Evolutionary conservation across 306 rosid species (phyloP), one percentile per base, ranked within the genome.

Genomic region (Ziziphus jujuba): DNA sequence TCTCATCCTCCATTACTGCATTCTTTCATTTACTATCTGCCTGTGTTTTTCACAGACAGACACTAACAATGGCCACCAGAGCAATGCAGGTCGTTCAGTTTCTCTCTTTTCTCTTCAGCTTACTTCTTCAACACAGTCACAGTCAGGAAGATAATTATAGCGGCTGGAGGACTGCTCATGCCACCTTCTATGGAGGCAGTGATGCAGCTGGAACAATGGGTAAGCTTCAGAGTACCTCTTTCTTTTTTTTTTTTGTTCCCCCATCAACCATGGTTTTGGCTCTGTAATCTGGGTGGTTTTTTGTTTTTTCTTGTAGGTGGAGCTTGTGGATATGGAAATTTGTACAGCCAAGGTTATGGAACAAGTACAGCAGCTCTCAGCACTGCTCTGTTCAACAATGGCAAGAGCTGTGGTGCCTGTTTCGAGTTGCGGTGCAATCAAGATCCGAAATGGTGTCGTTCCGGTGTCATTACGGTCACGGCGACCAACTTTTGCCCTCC

Each of bases 201-300:
- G 84, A 79, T 60, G 80, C 80, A 28, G 43, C 72, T 11, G 84
- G 84, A 55, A 79, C 84, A 8, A 79, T 79, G 84, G 84, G 80
- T 79, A 79, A 50, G 52, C 19, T 10, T 22, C 6, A 35, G 3
- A 13, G 2, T 40, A n/a, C 9, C 25, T 15, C 55, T 23, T 13
- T 56, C 1, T 10, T 23, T 25, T 13, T 11, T n/a, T n/a, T n/a
- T n/a, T n/a, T n/a, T n/a, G n/a, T n/a, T n/a, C n/a, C n/a, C n/a
- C n/a, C 36, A 24, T 15, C 25, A 56, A 24, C 34, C 16, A 23
- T 49, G 17, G 49, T n/a, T 49, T 17, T 10, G 54, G 54, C 54
- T n/a, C 21, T 14, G 1, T 14, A 4, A 4, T 3, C 16, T 28
- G 3, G 9, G 22, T 44, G n/a, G n/a, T n/a, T n/a, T n/a, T n/a